Conservation (phyloP, 257 asterid species). For the Paulownia fortunei region DNA sequence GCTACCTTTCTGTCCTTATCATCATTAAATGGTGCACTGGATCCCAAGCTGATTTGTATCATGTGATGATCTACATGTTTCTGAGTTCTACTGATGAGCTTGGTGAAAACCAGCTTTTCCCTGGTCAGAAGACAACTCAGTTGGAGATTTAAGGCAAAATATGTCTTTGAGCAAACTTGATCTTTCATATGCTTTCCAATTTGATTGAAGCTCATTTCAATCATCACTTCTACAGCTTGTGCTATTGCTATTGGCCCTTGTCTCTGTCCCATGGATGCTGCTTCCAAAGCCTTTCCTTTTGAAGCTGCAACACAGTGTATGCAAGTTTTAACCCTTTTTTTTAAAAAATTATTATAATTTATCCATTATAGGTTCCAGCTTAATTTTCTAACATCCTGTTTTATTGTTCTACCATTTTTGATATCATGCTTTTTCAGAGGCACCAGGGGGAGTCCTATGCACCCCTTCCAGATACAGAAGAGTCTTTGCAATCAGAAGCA, state of each 20-base stretch:
- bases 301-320: slow-evolving; percentile 76
- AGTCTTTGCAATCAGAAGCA: slow-evolving; percentile 74
- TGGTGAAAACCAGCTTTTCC: slow-evolving; percentile 93
- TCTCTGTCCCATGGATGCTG: slow-evolving; percentile 99
- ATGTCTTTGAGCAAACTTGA: neutral
- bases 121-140: slow-evolving; percentile 91
- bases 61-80: slow-evolving; percentile 99
- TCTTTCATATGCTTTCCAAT: slow-evolving; percentile 6
- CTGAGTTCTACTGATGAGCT: slow-evolving; percentile 92
- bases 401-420: slow-evolving; percentile 16
- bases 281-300: slow-evolving; percentile 94
- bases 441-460: slow-evolving; percentile 83
- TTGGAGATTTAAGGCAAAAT: slow-evolving; percentile 36
- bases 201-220: slow-evolving; percentile 20
- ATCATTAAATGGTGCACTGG: slow-evolving; percentile 96
- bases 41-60: slow-evolving; percentile 94
- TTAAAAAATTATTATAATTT: neutral
- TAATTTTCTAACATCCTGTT: neutral
- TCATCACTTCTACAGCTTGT: slow-evolving; percentile 65
- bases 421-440: slow-evolving; percentile 62
- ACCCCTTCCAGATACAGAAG: slow-evolving; percentile 76
- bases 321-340: slow-evolving; percentile 35
- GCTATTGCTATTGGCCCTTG: slow-evolving; percentile 72
- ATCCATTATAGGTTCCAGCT: neutral
- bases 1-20: slow-evolving; percentile 87